Evolutionary conservation across 2,329 filamentous ascomycete genomes (phyloP), one percentile per base, ranked within the genome.

Genomic region (Phaeosphaeria sp.): DNA sequence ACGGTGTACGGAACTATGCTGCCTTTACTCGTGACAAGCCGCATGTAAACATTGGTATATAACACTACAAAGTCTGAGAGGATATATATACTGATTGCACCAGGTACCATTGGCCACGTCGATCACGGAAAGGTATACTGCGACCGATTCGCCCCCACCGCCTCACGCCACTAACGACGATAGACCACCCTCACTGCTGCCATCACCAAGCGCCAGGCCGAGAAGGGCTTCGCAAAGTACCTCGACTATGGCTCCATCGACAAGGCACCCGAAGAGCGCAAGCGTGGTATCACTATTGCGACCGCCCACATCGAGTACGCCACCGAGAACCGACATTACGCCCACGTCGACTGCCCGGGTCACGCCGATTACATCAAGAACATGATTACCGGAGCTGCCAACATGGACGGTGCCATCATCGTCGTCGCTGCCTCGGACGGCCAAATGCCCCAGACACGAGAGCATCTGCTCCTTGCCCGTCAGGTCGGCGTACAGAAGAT

Each of bases 301-400:
- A 96, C 95, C 55, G 92, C 95, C 68, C 95, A 99, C 83, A 96
- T 99, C 83, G 95, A 99, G 85, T 99, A 98, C 85, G 83, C 92
- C 72, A 99, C 95, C 79, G 92, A 97, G 0, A 85, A 85, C 78
- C 90, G 95, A 77, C 95, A 99, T 85, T 99, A 99, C 84, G 95
- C 95, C 74, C 95, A 99, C 87, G 95, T 99, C 84, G 95, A 99
- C 87, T 99, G 95, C 83, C 95, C 95, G 58, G 95, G 95, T 82
- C 95, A 99, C 90, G 95, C 95, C 82, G 95, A 99, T 92, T 99
- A 99, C 87, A 98, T 99, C 85, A 99, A 99, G 89, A 99, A 99
- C 90, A 99, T 99, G 95, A 99, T 99, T 81, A 99, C 95, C 69
- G 95, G 95, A 89, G 93, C 95, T 64, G 94, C 96, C 74, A 96